These are phyloP conservation scores for Fusarium sp. DNA, from an alignment of 2,329 filamentous ascomycete species.

Conservation along the genomic window DNA sequence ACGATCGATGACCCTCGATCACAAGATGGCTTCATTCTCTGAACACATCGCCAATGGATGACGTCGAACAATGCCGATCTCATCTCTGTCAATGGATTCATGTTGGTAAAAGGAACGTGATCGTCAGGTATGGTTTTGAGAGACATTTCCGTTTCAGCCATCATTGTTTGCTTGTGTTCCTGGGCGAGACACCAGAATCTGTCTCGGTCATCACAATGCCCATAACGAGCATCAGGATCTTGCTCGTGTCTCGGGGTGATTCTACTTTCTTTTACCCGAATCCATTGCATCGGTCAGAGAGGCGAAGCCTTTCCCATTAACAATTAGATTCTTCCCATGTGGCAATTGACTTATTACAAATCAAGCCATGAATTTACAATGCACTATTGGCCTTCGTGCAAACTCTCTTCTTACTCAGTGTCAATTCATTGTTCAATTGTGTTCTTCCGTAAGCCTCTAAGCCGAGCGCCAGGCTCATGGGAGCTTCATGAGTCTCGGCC, in stretches of 20 bases:
- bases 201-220: conserved; percentile 17
- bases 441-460: background rate
- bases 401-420: background rate
- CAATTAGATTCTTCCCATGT: conserved; percentile 17
- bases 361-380: background rate
- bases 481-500: background rate
- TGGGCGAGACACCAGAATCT: background rate
- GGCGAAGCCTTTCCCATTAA: background rate
- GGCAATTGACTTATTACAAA: conserved; percentile 25
- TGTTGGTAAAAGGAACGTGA: conserved; percentile 24
- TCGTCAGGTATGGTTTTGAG: background rate
- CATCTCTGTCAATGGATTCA: background rate
- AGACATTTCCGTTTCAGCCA: background rate
- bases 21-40: background rate
- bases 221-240: background rate
- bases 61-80: conserved; percentile 5
- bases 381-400: background rate
- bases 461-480: background rate
- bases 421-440: conserved; percentile 1
- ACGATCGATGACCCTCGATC: background rate
- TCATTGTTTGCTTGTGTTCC: background rate
- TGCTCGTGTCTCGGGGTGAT: background rate
- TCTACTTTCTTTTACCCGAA: background rate
- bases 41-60: background rate
- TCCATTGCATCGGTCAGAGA: background rate